Base-by-base conservation (phyloP, 1,139 yeast genomes). In the Candida pseudoviswanathii region DNA sequence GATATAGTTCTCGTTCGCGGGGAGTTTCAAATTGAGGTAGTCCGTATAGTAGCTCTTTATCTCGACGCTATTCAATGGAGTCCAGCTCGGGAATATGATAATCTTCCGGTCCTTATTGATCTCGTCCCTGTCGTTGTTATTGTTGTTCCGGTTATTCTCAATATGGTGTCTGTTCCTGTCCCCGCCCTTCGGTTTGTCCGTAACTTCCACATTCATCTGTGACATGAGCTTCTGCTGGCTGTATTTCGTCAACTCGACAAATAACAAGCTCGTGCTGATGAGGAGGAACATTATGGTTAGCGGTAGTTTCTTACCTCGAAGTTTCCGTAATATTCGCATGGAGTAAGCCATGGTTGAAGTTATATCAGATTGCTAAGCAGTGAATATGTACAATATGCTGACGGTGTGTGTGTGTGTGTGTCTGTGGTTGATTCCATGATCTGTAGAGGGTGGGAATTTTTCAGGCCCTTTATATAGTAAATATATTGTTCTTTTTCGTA, bases 251-350 rank as follows among this genome's bases (percentile, higher is more conserved):
- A 25, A 9, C 25, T 37, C 41, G 10, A 37, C 21, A 25, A 9
- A 37, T 10, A 37, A 24, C 6, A 37, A 25, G 25, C 41, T 25
- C 2, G 8, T 25, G 24, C 41, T 9, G 24, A 37, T 37, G 11
- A 37, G 21, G 10, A 37, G n/a, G 11, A 37, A 24, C 41, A 37
- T 37, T n/a, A 37, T 37, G 9, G 29, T 37, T 25, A 37, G 25
- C 41, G 22, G 41, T 37, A 37, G 41, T 37, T 25, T 37, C 30
- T 25, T 37, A 5, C 41, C 41, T 5, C 41, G 41, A 37, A 37
- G 27, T 25, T 10, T 37, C 25, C 41, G 41, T 2, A 37, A 37
- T 25, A 37, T 37, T 25, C 30, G 41, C 41, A 37, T 37, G 22
- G 41, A 37, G 16, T 25, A 37, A 9, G 41, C 41, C 41, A 37